Percentiles rank a stretch among this genome's conserved stretches.
Evolutionary conservation across 805 yeast species (phyloP).

Genomic region (Kodamaea kaohsiungensis): DNA sequence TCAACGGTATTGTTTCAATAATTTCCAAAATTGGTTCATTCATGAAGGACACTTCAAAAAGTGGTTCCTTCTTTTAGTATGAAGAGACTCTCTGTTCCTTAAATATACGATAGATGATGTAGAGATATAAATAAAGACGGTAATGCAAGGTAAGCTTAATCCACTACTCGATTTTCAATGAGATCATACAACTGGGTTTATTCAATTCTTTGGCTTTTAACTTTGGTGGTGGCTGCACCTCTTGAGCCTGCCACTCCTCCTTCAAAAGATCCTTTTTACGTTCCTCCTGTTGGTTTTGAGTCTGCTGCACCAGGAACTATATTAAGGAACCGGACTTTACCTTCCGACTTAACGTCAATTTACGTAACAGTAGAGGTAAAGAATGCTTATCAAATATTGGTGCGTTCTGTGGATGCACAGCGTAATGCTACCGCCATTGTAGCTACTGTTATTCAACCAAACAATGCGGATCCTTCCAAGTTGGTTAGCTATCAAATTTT

Average conservation of each 20-base stretch:
- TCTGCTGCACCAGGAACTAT: conserved; percentile 14
- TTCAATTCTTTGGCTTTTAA: background rate
- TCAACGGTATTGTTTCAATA: background rate
- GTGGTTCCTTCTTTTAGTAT: background rate
- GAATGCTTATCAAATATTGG: conserved; percentile 15
- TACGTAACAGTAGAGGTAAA: conserved; percentile 11
- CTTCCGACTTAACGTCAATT: conserved; percentile 13
- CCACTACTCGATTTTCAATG: background rate
- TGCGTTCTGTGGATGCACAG: conserved; percentile 19
- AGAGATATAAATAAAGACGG: background rate
- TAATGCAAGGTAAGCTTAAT: background rate
- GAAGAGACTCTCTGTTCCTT: background rate
- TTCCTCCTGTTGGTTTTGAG: conserved; percentile 17
- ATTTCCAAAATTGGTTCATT: background rate
- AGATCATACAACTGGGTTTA: background rate
- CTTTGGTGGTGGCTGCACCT: conserved; percentile 3
- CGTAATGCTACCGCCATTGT: conserved; percentile 29
- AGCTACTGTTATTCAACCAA: conserved; percentile 31
- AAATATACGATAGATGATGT: background rate
- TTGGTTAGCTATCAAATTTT: conserved; percentile 29
- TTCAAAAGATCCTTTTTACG: conserved; percentile 16
- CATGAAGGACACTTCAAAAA: background rate
- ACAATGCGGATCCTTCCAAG: conserved; percentile 27
- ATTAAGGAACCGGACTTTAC: conserved; percentile 13
- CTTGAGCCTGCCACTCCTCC: conserved; percentile 6